Base-by-base conservation (phyloP, 441 rosid genomes). In the Gossypium gossypioides region DNA sequence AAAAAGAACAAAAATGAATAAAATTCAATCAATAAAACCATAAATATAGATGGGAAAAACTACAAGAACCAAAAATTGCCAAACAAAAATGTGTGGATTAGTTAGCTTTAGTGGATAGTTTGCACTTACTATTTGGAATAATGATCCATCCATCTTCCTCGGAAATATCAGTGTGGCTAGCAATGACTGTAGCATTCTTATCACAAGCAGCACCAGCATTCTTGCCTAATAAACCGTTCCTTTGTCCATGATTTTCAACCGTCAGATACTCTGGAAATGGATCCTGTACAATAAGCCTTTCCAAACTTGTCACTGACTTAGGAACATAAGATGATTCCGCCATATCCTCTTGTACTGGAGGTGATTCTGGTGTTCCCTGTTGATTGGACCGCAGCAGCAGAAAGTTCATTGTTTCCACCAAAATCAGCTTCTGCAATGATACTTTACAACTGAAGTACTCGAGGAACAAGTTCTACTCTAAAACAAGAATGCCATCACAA, bases 131-230 rank as follows among this genome's bases (percentile, higher is more conserved):
- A 59, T 78, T 80, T 10, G 99, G 97, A 73, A 95, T 89, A 19
- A 83, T 83, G 74, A 95, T 88, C 92, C 94, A 89, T 79, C 99
- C 99, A 84, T 92, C 90, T 75, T 89, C 91, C 50, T 87, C 91
- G 15, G 92, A 79, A 22, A 95, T 94, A 84, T 90, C 91, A 0
- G 73, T 81, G 84, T 90, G 89, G 15, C 79, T 85, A 58, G 84
- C 89, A 65, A 77, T 42, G 55, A 62, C 25, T 56, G 78, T 75
- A 69, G 78, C 88, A 50, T 57, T 62, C 67, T 76, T 84, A 50
- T 72, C 69, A 75, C 67, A 76, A 3, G 68, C 85, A 76, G 22
- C 71, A 68, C 75, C 78, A 40, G 77, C 81, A 68, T 76, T 83
- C 18, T 83, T 86, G 63, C 82, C 72, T 65, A 71, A 81, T 74